These are phyloP conservation scores for Eudorina sp. DNA, from an alignment of 139 green algal species.

Conservation along the genomic window DNA sequence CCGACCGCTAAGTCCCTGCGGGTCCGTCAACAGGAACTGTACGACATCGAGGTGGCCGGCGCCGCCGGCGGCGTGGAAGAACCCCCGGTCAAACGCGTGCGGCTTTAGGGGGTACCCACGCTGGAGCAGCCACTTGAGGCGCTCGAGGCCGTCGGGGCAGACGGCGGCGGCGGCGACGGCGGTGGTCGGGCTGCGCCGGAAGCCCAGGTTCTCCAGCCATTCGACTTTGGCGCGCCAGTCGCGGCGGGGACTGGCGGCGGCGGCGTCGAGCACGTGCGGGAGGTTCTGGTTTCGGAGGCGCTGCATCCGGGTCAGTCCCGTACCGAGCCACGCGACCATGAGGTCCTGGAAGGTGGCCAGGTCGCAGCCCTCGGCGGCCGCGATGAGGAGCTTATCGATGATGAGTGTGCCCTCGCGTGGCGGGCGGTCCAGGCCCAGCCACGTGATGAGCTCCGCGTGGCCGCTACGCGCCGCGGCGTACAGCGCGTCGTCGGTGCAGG, in stretches of 20 bases:
- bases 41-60: background rate
- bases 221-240: constrained; percentile 12
- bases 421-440: background rate
- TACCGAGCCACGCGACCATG: background rate
- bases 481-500: background rate
- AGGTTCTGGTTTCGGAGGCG: background rate
- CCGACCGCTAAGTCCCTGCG: background rate
- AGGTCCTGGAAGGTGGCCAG: background rate
- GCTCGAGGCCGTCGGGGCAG: background rate
- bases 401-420: background rate
- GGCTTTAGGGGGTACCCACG: background rate
- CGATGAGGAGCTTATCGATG: background rate
- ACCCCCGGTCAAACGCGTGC: background rate
- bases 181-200: background rate
- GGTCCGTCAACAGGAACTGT: background rate
- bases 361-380: background rate
- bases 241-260: background rate
- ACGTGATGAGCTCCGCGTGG: background rate
- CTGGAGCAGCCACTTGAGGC: background rate
- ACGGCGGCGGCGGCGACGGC: background rate
- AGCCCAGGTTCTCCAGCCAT: background rate
- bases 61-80: background rate
- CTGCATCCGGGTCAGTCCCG: too few relatives aligned
- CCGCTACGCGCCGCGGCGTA: background rate
- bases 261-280: background rate